Percentiles rank a stretch among this genome's conserved stretches.
Evolutionary conservation across 1,284 basidiomycete genomes (phyloP).

Genomic region (Mycena sp.): DNA sequence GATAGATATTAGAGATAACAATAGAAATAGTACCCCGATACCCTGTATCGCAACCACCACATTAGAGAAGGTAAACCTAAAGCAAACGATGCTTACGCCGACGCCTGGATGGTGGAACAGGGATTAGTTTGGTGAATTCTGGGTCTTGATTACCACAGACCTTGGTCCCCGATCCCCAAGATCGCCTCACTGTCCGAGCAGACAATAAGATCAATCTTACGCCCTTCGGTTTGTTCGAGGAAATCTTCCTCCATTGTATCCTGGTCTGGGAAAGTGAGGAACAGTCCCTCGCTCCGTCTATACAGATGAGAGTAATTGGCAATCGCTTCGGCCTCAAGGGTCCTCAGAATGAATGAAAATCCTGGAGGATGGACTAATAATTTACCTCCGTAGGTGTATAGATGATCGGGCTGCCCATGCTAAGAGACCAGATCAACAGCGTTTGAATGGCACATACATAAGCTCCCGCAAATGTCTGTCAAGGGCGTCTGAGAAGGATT

Average conservation of each 20-base stretch:
- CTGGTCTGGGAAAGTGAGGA: slow-evolving; percentile 69
- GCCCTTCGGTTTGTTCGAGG: slow-evolving; percentile 49
- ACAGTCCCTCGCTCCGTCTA: slow-evolving; percentile 76
- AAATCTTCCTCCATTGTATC: slow-evolving; percentile 83
- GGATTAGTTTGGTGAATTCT: neutral
- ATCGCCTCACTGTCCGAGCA: slow-evolving; percentile 88
- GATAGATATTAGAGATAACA: too few species aligned
- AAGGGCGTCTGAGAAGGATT: neutral
- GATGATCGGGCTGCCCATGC: slow-evolving; percentile 62
- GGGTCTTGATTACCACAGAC: slow-evolving; percentile 37
- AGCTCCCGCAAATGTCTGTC: slow-evolving; percentile 72
- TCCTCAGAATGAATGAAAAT: slow-evolving; percentile 26
- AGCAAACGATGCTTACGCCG: slow-evolving; percentile 52
- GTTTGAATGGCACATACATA: slow-evolving; percentile 47
- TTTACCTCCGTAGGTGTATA: slow-evolving; percentile 77
- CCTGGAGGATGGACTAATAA: neutral
- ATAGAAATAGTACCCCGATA: slow-evolving; percentile 44
- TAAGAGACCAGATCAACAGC: slow-evolving; percentile 40
- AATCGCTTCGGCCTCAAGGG: slow-evolving; percentile 77
- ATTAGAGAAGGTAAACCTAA: neutral
- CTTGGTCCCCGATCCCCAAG: slow-evolving; percentile 83
- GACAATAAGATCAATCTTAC: slow-evolving; percentile 62
- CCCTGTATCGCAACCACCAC: slow-evolving; percentile 48
- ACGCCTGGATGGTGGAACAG: slow-evolving; percentile 38
- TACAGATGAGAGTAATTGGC: slow-evolving; percentile 84